These are phyloP conservation scores for Zygoascus biomembranicola DNA, from an alignment of 805 yeast genomes.

Conservation along the genomic window DNA sequence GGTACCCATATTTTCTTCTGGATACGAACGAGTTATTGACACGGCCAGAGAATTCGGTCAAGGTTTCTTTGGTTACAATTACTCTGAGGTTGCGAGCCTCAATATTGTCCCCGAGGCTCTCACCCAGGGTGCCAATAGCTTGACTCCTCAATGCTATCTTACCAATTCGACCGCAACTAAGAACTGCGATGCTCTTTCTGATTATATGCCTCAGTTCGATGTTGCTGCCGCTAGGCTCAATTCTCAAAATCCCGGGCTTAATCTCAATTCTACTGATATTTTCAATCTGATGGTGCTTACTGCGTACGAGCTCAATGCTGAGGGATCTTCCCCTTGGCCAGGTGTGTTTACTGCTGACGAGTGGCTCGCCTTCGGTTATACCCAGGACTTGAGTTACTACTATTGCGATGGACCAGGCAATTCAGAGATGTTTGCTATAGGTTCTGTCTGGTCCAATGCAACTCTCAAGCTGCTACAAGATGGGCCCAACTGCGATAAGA, in stretches of 20 bases:
- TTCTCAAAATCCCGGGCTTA: constrained; percentile 29
- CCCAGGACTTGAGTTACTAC: constrained; percentile 35
- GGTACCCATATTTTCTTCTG: constrained; percentile 48
- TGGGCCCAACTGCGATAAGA: constrained; percentile 24
- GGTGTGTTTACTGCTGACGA: constrained; percentile 43
- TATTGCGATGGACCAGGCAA: constrained; percentile 45
- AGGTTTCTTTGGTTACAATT: constrained; percentile 47
- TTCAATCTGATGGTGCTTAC: constrained; percentile 36
- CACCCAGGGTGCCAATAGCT: constrained; percentile 47
- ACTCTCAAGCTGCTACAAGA: constrained; percentile 37
- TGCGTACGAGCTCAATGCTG: constrained; percentile 43
- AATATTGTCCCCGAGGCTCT: constrained; percentile 40
- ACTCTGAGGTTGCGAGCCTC: constrained; percentile 31
- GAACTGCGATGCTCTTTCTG: constrained; percentile 1
- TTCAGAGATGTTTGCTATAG: constrained; percentile 33
- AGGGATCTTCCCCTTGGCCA: constrained; percentile 37
- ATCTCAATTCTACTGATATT: constrained; percentile 36
- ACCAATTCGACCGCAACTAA: constrained; percentile 26
- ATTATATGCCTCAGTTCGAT: constrained; percentile 18
- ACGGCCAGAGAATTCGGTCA: constrained; percentile 49
- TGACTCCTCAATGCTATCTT: constrained; percentile 46
- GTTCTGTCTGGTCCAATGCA: constrained; percentile 41
- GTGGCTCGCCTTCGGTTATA: constrained; percentile 36
- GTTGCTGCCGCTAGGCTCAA: constrained; percentile 26
- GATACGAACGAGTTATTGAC: constrained; percentile 46